These are phyloP conservation scores for Pyrenula aspistea DNA, from an alignment of 495 filamentous ascomycete genomes.

Conservation along the genomic window DNA sequence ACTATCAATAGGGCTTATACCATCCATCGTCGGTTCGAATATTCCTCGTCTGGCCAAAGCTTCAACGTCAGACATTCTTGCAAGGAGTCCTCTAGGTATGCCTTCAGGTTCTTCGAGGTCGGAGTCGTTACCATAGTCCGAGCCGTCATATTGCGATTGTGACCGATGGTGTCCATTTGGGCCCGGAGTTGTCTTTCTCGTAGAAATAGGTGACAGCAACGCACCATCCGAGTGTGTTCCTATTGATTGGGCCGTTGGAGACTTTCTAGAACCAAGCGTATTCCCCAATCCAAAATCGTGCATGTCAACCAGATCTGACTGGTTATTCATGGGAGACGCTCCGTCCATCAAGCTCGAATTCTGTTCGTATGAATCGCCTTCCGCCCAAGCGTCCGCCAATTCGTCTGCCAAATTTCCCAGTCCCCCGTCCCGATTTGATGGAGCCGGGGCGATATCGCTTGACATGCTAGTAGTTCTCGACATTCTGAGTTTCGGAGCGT, in stretches of 20 bases:
- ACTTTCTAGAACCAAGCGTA: background rate
- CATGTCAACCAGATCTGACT: background rate
- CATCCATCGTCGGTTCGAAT: constrained; percentile 52
- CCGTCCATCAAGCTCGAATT: constrained; percentile 28
- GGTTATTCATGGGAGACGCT: background rate
- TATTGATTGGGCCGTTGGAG: background rate
- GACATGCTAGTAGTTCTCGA: background rate
- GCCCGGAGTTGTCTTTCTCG: background rate
- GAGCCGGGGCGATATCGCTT: background rate
- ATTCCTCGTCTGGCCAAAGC: constrained; percentile 59
- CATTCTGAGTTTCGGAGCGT: constrained; percentile 4
- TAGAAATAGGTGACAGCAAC: background rate
- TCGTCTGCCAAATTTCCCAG: constrained; percentile 80
- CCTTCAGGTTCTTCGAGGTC: constrained; percentile 56
- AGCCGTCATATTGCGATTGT: constrained; percentile 43
- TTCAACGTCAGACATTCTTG: constrained; percentile 67
- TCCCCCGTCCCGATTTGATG: constrained; percentile 30
- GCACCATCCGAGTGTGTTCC: background rate
- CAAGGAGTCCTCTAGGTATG: constrained; percentile 60
- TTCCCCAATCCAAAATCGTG: background rate
- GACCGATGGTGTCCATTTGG: constrained; percentile 26
- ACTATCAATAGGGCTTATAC: constrained; percentile 43
- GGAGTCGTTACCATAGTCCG: constrained; percentile 54
- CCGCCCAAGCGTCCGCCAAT: constrained; percentile 44
- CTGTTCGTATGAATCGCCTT: constrained; percentile 41